Conservation (phyloP, 371 early-diverging fungal genomes). For the Mortierella sp. region DNA sequence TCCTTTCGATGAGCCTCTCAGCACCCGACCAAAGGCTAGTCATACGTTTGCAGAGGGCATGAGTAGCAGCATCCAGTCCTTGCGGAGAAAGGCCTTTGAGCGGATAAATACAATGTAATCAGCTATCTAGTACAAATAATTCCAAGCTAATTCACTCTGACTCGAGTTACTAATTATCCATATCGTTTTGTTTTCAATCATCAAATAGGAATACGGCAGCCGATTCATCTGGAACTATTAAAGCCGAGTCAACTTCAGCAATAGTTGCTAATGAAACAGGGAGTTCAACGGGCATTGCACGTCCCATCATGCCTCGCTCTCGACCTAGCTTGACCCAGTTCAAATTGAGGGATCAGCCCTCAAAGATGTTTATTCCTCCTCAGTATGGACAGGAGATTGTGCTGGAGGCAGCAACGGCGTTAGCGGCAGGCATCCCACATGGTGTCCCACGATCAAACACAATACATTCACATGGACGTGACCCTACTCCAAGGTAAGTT, state of each 20-base stretch:
- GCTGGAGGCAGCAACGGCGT: conserved; percentile 35
- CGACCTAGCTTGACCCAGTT: conserved; percentile 42
- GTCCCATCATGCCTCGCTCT: conserved; percentile 37
- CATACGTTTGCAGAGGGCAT: conserved; percentile 50
- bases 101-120: conserved; percentile 18
- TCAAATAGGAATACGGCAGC: background rate
- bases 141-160: too few species aligned
- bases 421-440: conserved; percentile 48
- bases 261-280: background rate
- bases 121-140: background rate
- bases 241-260: background rate
- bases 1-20: conserved; percentile 2
- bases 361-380: conserved; percentile 46
- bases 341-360: conserved; percentile 27
- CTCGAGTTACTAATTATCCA: too few species aligned
- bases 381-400: conserved; percentile 40
- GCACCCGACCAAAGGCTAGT: conserved; percentile 14
- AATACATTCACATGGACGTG: too few species aligned
- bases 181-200: background rate
- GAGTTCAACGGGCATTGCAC: conserved; percentile 4
- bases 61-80: conserved; percentile 20
- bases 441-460: conserved; percentile 23
- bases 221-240: background rate
- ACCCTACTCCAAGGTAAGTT: background rate
- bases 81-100: conserved; percentile 32